These are phyloP conservation scores for Rheum nobile DNA, from an alignment of 148 eudicot genomes.

Conservation along the genomic window DNA sequence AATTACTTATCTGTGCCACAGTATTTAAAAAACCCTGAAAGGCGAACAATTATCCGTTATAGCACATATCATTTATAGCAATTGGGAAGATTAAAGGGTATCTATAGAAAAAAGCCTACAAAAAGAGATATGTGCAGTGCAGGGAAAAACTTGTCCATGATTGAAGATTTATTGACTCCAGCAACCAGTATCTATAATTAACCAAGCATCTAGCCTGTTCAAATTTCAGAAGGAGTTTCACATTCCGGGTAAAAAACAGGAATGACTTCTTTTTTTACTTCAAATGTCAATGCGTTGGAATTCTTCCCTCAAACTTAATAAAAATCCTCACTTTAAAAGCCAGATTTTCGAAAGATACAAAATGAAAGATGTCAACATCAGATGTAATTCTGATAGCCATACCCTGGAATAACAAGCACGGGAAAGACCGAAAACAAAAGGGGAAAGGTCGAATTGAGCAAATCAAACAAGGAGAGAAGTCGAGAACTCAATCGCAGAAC, in stretches of 20 bases:
- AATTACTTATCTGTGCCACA: neutral
- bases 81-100: neutral
- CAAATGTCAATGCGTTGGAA: neutral
- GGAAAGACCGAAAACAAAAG: neutral
- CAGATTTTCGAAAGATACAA: neutral
- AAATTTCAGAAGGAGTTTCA: neutral
- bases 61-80: neutral
- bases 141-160: neutral
- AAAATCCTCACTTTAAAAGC: neutral
- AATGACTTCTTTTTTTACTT: neutral
- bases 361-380: neutral
- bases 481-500: neutral
- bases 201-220: neutral
- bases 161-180: neutral
- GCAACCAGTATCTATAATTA: neutral
- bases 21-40: neutral
- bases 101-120: neutral
- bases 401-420: neutral
- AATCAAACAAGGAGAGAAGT: neutral
- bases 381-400: neutral
- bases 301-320: neutral
- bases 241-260: neutral
- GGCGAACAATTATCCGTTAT: neutral
- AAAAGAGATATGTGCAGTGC: neutral
- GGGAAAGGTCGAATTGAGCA: neutral